These are phyloP conservation scores for Ophiostoma sp. DNA, from an alignment of 2,329 filamentous ascomycete genomes.

Conservation along the genomic window DNA sequence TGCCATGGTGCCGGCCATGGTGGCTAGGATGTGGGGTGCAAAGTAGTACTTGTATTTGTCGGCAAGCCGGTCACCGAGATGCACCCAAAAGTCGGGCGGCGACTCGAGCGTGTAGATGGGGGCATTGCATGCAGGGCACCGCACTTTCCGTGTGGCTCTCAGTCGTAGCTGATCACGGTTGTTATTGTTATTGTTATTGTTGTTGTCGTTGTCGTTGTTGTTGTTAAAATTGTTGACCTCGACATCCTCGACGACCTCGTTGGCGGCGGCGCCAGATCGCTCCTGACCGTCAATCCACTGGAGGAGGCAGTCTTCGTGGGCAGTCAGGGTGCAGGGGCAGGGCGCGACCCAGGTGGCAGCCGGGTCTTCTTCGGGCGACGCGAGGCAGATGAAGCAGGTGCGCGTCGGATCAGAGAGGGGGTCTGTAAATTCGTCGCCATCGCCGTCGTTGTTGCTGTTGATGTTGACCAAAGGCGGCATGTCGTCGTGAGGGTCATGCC, in stretches of 20 bases:
- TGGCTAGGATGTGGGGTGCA: conserved; percentile 60
- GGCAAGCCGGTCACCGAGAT: conserved; percentile 56
- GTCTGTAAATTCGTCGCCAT: neutral
- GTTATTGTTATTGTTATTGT: too few species aligned
- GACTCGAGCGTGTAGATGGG: conserved; percentile 66
- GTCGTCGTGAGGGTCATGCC: neutral
- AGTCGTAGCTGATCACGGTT: neutral
- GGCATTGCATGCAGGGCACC: conserved; percentile 85
- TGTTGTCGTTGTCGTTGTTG: conserved; percentile 30
- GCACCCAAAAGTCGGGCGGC: conserved; percentile 67
- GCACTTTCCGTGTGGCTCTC: conserved; percentile 46
- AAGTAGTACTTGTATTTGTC: conserved; percentile 46
- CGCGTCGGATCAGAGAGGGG: conserved; percentile 14
- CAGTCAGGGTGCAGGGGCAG: conserved; percentile 83
- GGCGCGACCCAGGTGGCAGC: conserved; percentile 69
- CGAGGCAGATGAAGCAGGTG: conserved; percentile 59
- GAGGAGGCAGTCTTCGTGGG: conserved; percentile 83
- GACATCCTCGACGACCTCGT: neutral
- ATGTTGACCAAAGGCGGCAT: conserved; percentile 2
- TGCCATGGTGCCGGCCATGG: conserved; percentile 50
- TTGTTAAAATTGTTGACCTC: conserved; percentile 32
- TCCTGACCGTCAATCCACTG: conserved; percentile 80
- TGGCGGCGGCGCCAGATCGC: conserved; percentile 31
- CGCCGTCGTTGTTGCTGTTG: neutral
- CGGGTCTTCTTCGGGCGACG: conserved; percentile 49